phyloP scores from a whole-genome alignment of 176 grass and related monocot genomes.

The Aegilops bicornis region DNA sequence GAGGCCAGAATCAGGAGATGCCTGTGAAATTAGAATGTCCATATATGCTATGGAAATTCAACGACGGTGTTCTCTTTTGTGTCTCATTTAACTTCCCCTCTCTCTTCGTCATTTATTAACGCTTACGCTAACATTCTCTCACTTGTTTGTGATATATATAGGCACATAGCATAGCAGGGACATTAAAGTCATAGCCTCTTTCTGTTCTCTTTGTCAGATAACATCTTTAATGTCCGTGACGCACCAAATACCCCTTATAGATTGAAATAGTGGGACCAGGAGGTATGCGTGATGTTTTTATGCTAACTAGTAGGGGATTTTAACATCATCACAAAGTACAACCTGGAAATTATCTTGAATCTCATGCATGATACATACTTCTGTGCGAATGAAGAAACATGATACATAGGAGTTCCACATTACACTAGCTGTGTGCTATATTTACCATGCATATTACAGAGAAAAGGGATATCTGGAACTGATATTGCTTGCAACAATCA shows the following conservation, averaged over 20 bases:
- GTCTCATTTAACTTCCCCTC: background rate
- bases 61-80: background rate
- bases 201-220: background rate
- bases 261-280: background rate
- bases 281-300: background rate
- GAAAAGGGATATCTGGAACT: background rate
- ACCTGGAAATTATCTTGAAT: background rate
- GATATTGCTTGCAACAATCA: background rate
- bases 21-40: background rate
- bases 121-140: background rate
- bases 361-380: background rate
- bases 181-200: background rate
- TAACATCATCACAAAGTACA: background rate
- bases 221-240: background rate
- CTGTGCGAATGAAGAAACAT: background rate
- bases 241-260: background rate
- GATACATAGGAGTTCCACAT: background rate
- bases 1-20: background rate
- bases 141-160: background rate
- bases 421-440: background rate
- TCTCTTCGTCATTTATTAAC: background rate
- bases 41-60: background rate
- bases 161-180: background rate
- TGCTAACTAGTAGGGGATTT: background rate
- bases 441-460: background rate